Conservation (phyloP, 1,139 yeast genomes). For the Diutina catenulata region DNA sequence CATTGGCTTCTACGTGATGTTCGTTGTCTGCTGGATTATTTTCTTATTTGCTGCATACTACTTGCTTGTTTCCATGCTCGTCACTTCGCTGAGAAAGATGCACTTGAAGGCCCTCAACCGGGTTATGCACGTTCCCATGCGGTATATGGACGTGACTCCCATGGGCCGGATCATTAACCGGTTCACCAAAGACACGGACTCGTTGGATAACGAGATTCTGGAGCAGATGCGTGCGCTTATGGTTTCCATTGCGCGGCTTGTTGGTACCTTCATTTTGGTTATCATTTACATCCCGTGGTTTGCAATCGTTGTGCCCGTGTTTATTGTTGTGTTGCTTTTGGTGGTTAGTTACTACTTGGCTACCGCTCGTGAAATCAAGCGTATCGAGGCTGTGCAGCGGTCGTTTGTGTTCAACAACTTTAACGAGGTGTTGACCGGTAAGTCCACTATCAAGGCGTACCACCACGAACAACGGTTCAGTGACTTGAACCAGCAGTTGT, state of each 20-base stretch:
- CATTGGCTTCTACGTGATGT: conserved; percentile 10
- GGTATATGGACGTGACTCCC: conserved; percentile 12
- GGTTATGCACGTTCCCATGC: conserved; percentile 26
- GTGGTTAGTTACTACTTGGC: conserved; percentile 48
- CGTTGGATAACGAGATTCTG: conserved; percentile 11
- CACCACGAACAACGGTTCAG: conserved; percentile 39
- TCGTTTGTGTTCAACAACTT: conserved; percentile 71
- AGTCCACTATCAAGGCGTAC: conserved; percentile 62
- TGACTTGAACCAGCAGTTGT: conserved; percentile 31
- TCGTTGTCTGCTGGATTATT: conserved; percentile 8
- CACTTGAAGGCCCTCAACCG: conserved; percentile 41
- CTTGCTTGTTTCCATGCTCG: conserved; percentile 8
- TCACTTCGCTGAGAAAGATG: conserved; percentile 14
- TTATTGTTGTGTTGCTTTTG: conserved; percentile 21
- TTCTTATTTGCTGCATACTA: conserved; percentile 8
- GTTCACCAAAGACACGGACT: conserved; percentile 12
- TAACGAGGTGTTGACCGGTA: conserved; percentile 63
- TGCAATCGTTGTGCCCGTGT: conserved; percentile 34
- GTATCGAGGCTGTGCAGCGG: conserved; percentile 68
- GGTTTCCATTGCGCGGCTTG: conserved; percentile 8
- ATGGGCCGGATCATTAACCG: conserved; percentile 12
- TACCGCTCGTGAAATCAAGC: conserved; percentile 65
- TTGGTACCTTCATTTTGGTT: conserved; percentile 10
- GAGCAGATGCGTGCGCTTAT: conserved; percentile 10
- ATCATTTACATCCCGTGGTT: conserved; percentile 17